A percentile compares a stretch with the other conserved stretches of the same genome.
These are phyloP conservation scores for Coriolopsis trogii DNA, from an alignment of 1,284 basidiomycete species.

Conservation along the genomic window DNA sequence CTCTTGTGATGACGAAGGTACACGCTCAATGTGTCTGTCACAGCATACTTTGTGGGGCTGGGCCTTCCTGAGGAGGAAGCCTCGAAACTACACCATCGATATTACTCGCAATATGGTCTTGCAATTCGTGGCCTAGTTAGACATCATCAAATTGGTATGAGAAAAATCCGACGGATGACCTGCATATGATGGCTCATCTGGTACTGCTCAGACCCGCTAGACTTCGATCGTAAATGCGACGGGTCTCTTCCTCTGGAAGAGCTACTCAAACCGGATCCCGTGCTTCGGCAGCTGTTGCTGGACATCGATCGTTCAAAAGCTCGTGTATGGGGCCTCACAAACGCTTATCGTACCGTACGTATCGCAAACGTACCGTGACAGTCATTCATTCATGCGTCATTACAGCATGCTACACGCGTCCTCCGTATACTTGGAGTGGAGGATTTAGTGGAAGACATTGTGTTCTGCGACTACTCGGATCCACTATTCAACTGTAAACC, in stretches of 20 bases:
- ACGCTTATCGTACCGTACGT: slow-evolving; percentile 75
- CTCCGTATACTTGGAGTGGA: slow-evolving; percentile 74
- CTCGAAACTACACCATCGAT: slow-evolving; percentile 69
- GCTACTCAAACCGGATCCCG: slow-evolving; percentile 71
- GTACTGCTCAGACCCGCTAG: slow-evolving; percentile 69
- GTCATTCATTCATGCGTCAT: not conserved
- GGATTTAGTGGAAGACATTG: slow-evolving; percentile 78
- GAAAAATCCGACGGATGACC: not conserved
- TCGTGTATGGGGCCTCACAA: slow-evolving; percentile 84
- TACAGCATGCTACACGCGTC: slow-evolving; percentile 83
- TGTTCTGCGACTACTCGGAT: slow-evolving; percentile 81
- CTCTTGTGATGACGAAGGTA: not conserved
- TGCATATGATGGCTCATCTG: not conserved
- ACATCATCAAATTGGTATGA: slow-evolving; percentile 75
- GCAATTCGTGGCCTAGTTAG: slow-evolving; percentile 82
- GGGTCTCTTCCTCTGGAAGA: slow-evolving; percentile 83
- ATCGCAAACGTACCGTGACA: not conserved
- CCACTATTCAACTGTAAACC: slow-evolving; percentile 84
- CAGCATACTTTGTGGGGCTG: slow-evolving; percentile 77
- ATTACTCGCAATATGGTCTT: slow-evolving; percentile 83
- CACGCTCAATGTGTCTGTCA: not conserved
- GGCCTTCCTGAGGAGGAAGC: slow-evolving; percentile 75
- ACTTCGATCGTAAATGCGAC: slow-evolving; percentile 87
- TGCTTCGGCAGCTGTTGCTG: slow-evolving; percentile 67
- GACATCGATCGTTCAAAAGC: slow-evolving; percentile 81